These are phyloP conservation scores for Nasturtium officinale DNA, from an alignment of 345 rosid species.

Conservation along the genomic window DNA sequence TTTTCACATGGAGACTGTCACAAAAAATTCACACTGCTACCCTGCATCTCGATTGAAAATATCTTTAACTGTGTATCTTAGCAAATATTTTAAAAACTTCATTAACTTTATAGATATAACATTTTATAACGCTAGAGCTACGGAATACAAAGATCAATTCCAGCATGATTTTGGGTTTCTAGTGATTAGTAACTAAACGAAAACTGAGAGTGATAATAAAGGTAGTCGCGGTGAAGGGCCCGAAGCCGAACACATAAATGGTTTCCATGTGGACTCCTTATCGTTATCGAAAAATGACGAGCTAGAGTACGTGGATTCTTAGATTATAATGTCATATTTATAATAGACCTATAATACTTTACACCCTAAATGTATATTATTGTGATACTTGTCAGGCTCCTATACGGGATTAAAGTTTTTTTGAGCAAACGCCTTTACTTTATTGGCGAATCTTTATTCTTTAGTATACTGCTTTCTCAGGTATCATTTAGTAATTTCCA, in stretches of 20 bases:
- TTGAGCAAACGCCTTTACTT: conserved; percentile 28
- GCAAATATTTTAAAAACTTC: neutral
- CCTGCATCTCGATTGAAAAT: neutral
- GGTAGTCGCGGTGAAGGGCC: neutral
- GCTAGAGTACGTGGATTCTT: neutral
- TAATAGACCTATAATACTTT: conserved; percentile 1
- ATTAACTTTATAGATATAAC: neutral
- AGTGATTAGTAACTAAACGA: neutral
- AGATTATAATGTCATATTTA: neutral
- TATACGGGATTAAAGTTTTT: conserved; percentile 27
- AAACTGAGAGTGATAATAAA: neutral
- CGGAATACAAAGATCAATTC: neutral
- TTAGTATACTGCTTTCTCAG: conserved; percentile 16
- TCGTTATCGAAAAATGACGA: neutral
- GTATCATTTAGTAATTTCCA: conserved; percentile 15
- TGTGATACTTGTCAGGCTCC: conserved; percentile 1
- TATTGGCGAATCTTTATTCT: conserved; percentile 18
- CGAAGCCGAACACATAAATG: neutral
- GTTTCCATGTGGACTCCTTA: neutral
- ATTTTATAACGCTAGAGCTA: neutral
- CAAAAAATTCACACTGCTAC: neutral
- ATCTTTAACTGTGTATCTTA: neutral
- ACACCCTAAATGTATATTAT: neutral
- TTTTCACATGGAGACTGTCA: conserved; percentile 11
- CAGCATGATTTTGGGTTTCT: neutral